Evolutionary conservation across 805 yeast species (phyloP).

Genomic region (Nakazawaea sp.): DNA sequence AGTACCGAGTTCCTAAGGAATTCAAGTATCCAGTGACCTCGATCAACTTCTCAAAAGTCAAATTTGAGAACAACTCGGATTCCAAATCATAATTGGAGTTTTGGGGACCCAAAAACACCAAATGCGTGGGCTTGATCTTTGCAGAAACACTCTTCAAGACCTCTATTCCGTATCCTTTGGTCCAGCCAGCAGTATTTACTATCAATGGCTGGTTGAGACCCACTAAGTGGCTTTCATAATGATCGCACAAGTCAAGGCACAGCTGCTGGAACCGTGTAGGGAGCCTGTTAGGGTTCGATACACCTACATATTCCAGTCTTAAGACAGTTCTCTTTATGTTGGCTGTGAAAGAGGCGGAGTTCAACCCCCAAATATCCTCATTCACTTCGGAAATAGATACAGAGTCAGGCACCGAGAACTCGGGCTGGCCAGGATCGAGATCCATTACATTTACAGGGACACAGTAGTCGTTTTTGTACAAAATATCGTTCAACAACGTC

Average conservation of each 20-base stretch:
- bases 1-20: conserved; percentile 23
- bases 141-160: conserved; percentile 44
- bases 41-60: conserved; percentile 17
- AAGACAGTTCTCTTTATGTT: conserved; percentile 19
- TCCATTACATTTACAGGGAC: conserved; percentile 50
- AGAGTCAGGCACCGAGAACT: conserved; percentile 65
- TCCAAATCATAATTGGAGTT: conserved; percentile 24
- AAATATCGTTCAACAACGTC: conserved; percentile 41
- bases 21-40: conserved; percentile 28
- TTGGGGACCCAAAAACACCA: conserved; percentile 46
- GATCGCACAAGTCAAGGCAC: conserved; percentile 22
- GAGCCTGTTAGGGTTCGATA: conserved; percentile 57
- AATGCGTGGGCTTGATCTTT: conserved; percentile 43
- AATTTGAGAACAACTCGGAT: conserved; percentile 22
- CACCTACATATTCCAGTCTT: conserved; percentile 46
- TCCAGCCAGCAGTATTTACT: conserved; percentile 87
- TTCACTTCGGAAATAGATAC: conserved; percentile 43
- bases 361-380: conserved; percentile 30
- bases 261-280: conserved; percentile 51
- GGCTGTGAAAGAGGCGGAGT: conserved; percentile 15
- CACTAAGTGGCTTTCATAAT: conserved; percentile 18
- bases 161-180: conserved; percentile 77
- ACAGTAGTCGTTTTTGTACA: conserved; percentile 18
- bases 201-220: conserved; percentile 34
- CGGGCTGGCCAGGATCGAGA: conserved; percentile 88